These are phyloP conservation scores for Crataegus laevigata DNA, from an alignment of 306 rosid genomes.

Conservation along the genomic window DNA sequence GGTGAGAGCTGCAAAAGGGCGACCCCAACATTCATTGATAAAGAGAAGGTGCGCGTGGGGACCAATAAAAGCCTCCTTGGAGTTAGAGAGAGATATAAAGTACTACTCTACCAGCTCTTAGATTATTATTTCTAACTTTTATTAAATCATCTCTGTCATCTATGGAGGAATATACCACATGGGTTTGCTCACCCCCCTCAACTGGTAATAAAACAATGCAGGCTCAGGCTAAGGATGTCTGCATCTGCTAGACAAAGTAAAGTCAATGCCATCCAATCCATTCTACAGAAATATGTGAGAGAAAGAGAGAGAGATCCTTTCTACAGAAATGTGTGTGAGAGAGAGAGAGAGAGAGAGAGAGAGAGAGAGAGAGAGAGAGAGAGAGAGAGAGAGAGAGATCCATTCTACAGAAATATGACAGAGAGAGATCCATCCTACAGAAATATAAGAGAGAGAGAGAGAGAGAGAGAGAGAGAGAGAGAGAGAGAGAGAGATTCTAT, in stretches of 20 bases:
- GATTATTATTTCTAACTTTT: not conserved
- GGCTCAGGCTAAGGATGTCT: slow-evolving; percentile 1
- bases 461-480: not conserved
- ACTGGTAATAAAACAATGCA: not conserved
- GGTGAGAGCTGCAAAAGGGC: not conserved
- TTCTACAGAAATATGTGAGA: too few relatives aligned
- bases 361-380: too few relatives aligned
- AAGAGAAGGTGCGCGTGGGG: not conserved
- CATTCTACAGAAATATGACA: too few relatives aligned
- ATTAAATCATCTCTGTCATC: not conserved
- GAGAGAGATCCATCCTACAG: too few relatives aligned
- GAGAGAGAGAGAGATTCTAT: not conserved
- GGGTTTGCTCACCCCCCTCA: slow-evolving; percentile 21
- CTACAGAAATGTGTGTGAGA: too few relatives aligned
- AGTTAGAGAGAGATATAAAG: not conserved
- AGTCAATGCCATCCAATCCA: slow-evolving; percentile 11
- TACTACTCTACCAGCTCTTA: not conserved
- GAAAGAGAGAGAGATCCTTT: too few relatives aligned
- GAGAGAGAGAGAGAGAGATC: too few relatives aligned
- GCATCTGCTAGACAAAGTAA: not conserved
- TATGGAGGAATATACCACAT: slow-evolving; percentile 17
- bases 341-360: too few relatives aligned
- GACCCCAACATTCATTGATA: not conserved
- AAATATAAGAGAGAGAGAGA: too few relatives aligned
- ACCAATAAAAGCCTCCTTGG: not conserved